These are phyloP conservation scores for Pleomassaria siparia DNA, from an alignment of 2,329 filamentous ascomycete genomes.

Conservation along the genomic window DNA sequence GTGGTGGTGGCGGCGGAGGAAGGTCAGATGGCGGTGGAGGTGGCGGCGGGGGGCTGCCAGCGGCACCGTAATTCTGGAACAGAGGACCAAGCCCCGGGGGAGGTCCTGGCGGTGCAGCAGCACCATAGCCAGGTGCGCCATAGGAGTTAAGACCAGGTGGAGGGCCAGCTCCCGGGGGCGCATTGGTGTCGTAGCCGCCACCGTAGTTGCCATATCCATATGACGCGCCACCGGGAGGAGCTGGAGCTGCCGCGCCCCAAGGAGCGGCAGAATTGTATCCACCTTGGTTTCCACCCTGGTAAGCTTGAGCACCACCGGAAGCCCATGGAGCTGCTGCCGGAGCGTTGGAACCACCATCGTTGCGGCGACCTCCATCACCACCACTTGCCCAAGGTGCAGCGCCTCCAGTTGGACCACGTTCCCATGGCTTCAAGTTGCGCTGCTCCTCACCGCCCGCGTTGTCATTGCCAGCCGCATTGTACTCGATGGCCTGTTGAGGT, in stretches of 20 bases:
- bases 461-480: constrained; percentile 23
- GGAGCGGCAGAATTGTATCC: constrained; percentile 43
- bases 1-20: constrained; percentile 61
- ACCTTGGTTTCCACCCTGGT: constrained; percentile 24
- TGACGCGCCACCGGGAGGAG: constrained; percentile 43
- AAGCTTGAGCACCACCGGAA: constrained; percentile 30
- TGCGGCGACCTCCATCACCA: constrained; percentile 51
- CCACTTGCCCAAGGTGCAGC: constrained; percentile 72
- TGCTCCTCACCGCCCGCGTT: constrained; percentile 52
- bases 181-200: constrained; percentile 27
- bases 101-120: constrained; percentile 44
- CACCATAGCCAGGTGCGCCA: constrained; percentile 46
- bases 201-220: constrained; percentile 48
- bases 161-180: constrained; percentile 22
- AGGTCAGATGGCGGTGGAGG: constrained; percentile 58
- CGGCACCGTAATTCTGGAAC: constrained; percentile 64
- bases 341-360: constrained; percentile 50
- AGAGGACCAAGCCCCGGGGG: constrained; percentile 61
- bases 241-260: constrained; percentile 42
- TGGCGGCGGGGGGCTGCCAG: constrained; percentile 62
- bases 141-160: constrained; percentile 44
- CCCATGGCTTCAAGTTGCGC: constrained; percentile 78
- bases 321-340: constrained; percentile 30
- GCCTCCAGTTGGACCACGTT: constrained; percentile 79
- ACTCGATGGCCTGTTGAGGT: constrained; percentile 74